These are phyloP conservation scores for Cucurbitaria berberidis DNA, from an alignment of 2,329 filamentous ascomycete species.

Conservation along the genomic window DNA sequence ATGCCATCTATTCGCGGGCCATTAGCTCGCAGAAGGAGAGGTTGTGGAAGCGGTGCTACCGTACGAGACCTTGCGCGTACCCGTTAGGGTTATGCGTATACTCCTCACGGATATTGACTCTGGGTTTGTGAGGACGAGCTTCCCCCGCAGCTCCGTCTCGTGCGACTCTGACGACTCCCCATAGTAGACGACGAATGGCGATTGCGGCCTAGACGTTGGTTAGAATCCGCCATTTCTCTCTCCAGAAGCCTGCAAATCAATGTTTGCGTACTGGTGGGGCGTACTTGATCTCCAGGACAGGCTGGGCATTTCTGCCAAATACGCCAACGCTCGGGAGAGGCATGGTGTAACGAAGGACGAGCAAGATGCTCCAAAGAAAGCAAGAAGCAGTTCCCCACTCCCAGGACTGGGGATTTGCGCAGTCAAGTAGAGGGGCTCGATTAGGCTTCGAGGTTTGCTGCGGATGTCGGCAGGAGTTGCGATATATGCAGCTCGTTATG, in stretches of 20 bases:
- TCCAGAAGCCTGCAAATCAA: background rate
- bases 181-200: constrained; percentile 58
- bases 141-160: constrained; percentile 53
- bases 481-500: constrained; percentile 6
- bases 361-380: constrained; percentile 10
- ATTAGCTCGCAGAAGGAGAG: constrained; percentile 16
- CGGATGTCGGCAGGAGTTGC: constrained; percentile 2
- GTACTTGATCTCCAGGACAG: constrained; percentile 54
- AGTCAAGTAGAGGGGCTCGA: constrained; percentile 1
- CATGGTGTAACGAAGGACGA: constrained; percentile 37
- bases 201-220: constrained; percentile 47
- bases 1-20: constrained; percentile 37
- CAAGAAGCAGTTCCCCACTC: constrained; percentile 10
- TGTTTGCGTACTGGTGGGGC: constrained; percentile 14
- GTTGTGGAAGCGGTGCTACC: constrained; percentile 15
- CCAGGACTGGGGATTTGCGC: background rate
- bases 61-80: constrained; percentile 56
- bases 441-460: background rate
- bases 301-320: constrained; percentile 44
- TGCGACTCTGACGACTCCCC: constrained; percentile 55
- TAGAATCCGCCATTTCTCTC: constrained; percentile 1
- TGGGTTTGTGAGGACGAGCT: constrained; percentile 54
- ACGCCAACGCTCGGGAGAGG: constrained; percentile 41
- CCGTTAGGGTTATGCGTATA: constrained; percentile 55
- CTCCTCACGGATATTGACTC: constrained; percentile 56